Conservation (phyloP, 164 flowering plant species). For the Umbilicus rupestris region DNA sequence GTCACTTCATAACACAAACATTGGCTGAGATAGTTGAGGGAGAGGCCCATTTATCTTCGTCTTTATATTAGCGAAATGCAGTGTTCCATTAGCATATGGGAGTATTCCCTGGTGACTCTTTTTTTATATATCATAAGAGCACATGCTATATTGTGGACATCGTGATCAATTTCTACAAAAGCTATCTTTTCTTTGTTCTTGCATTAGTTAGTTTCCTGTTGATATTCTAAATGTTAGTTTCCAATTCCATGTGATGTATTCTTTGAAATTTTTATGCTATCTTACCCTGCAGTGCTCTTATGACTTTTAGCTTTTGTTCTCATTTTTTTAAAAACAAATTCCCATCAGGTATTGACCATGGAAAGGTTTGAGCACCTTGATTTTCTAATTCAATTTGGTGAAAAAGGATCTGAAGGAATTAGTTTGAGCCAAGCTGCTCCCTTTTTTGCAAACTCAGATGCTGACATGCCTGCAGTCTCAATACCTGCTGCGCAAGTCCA, state of each 20-base stretch:
- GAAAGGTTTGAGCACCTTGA: slow-evolving; percentile 93
- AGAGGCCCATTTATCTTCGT: too few species aligned
- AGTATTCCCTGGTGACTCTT: too few species aligned
- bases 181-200: too few species aligned
- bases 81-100: too few species aligned
- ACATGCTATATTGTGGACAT: too few species aligned
- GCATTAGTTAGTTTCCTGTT: too few species aligned
- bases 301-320: not conserved
- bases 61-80: too few species aligned
- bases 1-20: too few species aligned
- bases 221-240: not conserved
- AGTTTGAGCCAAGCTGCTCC: slow-evolving; percentile 81
- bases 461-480: slow-evolving; percentile 96
- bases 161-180: too few species aligned
- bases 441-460: slow-evolving; percentile 97
- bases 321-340: not conserved
- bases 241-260: not conserved
- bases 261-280: not conserved
- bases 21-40: too few species aligned
- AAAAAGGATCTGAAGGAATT: slow-evolving; percentile 53
- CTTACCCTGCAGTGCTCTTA: not conserved
- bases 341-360: slow-evolving; percentile 63
- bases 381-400: slow-evolving; percentile 76
- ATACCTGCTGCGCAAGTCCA: slow-evolving; percentile 86
- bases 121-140: too few species aligned